Conservation (phyloP, 2,329 filamentous ascomycete genomes). For the Sarocladium brachiariae region DNA sequence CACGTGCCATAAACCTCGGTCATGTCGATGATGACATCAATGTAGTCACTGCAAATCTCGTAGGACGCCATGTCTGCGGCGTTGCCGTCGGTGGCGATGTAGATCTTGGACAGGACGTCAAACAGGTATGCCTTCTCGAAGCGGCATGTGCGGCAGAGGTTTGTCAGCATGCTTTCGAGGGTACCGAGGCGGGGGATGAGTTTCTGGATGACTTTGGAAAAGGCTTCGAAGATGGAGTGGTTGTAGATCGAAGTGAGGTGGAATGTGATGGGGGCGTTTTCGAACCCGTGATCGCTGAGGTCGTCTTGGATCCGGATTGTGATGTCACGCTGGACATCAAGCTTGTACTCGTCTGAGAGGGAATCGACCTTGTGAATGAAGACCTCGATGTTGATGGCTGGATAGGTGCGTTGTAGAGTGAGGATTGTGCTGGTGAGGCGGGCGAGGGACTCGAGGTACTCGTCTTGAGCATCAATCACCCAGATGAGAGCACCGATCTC, state of each 20-base stretch:
- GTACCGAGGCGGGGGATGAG: slow-evolving; percentile 89
- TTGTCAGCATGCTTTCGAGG: slow-evolving; percentile 88
- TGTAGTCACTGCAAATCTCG: slow-evolving; percentile 97
- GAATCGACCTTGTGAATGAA: slow-evolving; percentile 99
- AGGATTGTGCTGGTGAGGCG: slow-evolving; percentile 85
- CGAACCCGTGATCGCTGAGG: slow-evolving; percentile 84
- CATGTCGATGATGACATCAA: slow-evolving; percentile 96
- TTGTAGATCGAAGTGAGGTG: slow-evolving; percentile 98
- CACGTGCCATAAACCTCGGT: slow-evolving; percentile 88
- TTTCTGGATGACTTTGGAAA: slow-evolving; percentile 97
- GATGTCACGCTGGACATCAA: slow-evolving; percentile 94
- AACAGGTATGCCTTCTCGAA: slow-evolving; percentile 99
- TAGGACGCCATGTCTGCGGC: slow-evolving; percentile 94
- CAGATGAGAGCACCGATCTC: slow-evolving; percentile 93
- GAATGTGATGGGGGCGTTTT: slow-evolving; percentile 89
- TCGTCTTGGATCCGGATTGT: slow-evolving; percentile 96
- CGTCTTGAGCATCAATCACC: slow-evolving; percentile 98
- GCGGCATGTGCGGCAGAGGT: slow-evolving; percentile 83
- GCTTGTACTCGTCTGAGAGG: slow-evolving; percentile 92
- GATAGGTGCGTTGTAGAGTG: slow-evolving; percentile 80
- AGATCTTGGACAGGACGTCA: slow-evolving; percentile 96
- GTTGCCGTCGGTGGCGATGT: slow-evolving; percentile 91
- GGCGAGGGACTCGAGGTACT: slow-evolving; percentile 86
- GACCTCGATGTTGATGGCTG: slow-evolving; percentile 93
- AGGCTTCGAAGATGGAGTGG: slow-evolving; percentile 96